phyloP scores from a whole-genome alignment of 108 stramenopile species.

The Pseudonitzschia multiseries region DNA sequence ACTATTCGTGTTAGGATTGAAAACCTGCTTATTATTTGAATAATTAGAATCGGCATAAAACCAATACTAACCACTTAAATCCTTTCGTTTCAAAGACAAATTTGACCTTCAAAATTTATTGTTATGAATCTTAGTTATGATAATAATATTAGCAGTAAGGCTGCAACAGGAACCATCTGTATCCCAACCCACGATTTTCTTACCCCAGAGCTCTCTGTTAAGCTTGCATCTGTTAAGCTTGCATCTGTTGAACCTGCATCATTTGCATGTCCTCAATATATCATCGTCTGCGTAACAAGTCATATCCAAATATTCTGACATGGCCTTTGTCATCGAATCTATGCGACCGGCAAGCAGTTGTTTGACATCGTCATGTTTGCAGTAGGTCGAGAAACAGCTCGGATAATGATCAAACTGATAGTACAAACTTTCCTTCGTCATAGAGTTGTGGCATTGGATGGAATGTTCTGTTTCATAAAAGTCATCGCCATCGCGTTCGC shows the following conservation, averaged over 20 bases:
- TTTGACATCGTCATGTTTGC: not conserved
- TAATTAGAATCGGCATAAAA: no score
- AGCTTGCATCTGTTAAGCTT: not conserved
- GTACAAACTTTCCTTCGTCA: not conserved
- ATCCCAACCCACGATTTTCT: not conserved
- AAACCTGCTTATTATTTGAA: no score
- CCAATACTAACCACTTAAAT: no score
- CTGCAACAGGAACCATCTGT: not conserved
- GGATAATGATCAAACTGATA: constrained; percentile 21
- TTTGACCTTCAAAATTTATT: not conserved
- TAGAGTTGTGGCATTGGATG: not conserved
- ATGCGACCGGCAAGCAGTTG: not conserved
- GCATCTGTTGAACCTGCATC: no score
- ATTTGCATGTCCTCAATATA: not conserved
- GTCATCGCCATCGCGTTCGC: not conserved
- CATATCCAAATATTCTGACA: not conserved
- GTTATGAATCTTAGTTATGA: not conserved
- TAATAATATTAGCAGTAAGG: not conserved
- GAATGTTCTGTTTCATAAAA: constrained; percentile 12
- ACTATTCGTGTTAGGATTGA: no score
- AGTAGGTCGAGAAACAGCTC: not conserved
- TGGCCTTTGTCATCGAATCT: not conserved
- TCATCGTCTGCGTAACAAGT: constrained; percentile 6
- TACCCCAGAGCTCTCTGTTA: not conserved
- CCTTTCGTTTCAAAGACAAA: not conserved